Conservation (phyloP, 2,329 filamentous ascomycete species). For the Fusarium keratoplasticum region DNA sequence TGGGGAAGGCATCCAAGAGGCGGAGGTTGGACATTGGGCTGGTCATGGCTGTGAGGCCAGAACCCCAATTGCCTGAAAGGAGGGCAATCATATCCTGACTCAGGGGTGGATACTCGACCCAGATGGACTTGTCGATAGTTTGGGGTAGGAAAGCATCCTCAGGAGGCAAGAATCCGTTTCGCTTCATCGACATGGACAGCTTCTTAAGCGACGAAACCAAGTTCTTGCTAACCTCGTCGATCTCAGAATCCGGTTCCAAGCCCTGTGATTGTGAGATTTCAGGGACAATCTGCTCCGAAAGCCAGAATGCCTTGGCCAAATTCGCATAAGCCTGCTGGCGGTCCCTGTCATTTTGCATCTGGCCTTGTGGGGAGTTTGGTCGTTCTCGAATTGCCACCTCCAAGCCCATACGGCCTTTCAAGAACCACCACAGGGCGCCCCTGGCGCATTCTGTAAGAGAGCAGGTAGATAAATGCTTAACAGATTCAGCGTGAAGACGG, state of each 20-base stretch:
- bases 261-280: slow-evolving; percentile 60
- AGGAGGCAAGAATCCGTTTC: slow-evolving; percentile 82
- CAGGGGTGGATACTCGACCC: slow-evolving; percentile 81
- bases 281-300: slow-evolving; percentile 68
- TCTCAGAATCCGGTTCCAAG: slow-evolving; percentile 57
- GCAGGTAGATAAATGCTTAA: slow-evolving; percentile 73
- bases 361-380: slow-evolving; percentile 61
- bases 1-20: slow-evolving; percentile 76
- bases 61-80: slow-evolving; percentile 71
- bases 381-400: slow-evolving; percentile 78
- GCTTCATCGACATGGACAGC: slow-evolving; percentile 83
- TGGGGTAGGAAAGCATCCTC: slow-evolving; percentile 78
- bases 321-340: slow-evolving; percentile 86
- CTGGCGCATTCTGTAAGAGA: slow-evolving; percentile 76
- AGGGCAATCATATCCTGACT: slow-evolving; percentile 78
- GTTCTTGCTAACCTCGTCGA: slow-evolving; percentile 65
- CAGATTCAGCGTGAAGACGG: slow-evolving; percentile 79
- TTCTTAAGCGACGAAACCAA: slow-evolving; percentile 77
- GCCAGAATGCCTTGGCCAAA: slow-evolving; percentile 87
- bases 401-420: slow-evolving; percentile 81
- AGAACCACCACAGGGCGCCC: slow-evolving; percentile 88
- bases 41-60: slow-evolving; percentile 60
- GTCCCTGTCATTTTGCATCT: slow-evolving; percentile 65
- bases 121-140: slow-evolving; percentile 83
- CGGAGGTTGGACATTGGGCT: slow-evolving; percentile 61